phyloP scores from a whole-genome alignment of 75 land plant genomes.

The Sequoiadendron giganteum region DNA sequence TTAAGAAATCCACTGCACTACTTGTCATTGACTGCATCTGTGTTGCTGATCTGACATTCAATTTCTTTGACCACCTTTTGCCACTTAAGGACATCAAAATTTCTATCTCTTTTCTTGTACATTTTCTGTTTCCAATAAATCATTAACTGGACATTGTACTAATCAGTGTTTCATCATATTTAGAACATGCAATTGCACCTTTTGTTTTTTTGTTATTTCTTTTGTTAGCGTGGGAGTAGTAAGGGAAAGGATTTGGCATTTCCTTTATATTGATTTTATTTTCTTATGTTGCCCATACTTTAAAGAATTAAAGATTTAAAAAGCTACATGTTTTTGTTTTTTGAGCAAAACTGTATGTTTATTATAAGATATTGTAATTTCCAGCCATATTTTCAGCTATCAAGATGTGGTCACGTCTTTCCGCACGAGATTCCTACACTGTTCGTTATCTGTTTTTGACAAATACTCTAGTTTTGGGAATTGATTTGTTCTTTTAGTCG shows the following conservation, averaged over 20 bases:
- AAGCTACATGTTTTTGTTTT: too few species aligned
- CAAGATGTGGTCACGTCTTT: slow-evolving; percentile 52
- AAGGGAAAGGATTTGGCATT: too few species aligned
- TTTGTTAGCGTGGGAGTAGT: too few species aligned
- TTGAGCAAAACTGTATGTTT: slow-evolving; percentile 10
- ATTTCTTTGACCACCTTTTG: background rate
- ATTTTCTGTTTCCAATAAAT: too few species aligned
- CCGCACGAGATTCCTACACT: background rate
- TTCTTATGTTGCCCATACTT: too few species aligned
- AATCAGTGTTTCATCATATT: too few species aligned
- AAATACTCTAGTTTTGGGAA: background rate
- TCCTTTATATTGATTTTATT: too few species aligned
- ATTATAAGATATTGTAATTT: slow-evolving; percentile 88
- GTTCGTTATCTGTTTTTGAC: background rate
- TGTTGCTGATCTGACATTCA: background rate
- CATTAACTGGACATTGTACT: too few species aligned
- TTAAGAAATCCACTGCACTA: background rate
- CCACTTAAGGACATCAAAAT: background rate
- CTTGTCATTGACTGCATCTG: background rate
- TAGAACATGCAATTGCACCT: too few species aligned
- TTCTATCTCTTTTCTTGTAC: too few species aligned
- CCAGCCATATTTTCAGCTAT: slow-evolving; percentile 99
- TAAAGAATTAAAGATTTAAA: too few species aligned
- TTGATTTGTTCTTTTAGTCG: background rate
- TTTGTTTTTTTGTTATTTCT: too few species aligned